Base-by-base conservation (phyloP, 352 stramenopile genomes). In the Globisporangium mamillatum region DNA sequence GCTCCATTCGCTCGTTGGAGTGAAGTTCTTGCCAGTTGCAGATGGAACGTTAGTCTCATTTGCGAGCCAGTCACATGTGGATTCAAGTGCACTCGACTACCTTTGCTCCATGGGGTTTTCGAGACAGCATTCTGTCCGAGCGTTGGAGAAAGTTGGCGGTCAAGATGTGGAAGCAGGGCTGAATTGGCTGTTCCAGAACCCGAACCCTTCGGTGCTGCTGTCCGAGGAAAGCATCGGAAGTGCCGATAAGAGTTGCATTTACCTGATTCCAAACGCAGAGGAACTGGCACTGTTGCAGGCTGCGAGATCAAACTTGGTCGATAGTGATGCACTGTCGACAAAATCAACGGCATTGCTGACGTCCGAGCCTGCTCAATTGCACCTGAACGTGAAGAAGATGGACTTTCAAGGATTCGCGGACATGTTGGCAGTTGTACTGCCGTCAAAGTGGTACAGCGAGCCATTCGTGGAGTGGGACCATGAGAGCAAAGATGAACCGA, bases 31-130 rank as follows among this genome's bases (percentile, higher is more conserved):
- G 20, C 84, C 84, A 34, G 58, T 89, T n/a, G 77, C 80, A 58
- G 73, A 92, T 75, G 74, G 79, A 50, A 77, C 67, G 32, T 55
- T 92, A 46, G 67, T 53, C 38, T 63, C 60, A 25, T 89, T 91
- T 74, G 50, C 74, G n/a, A 69, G 55, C 20, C 52, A 60, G 2
- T 66, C 59, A 18, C 56, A 65, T 18, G 66, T 74, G 55, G 73
- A 86, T 67, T 20, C 60, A 16, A 70, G 32, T 25, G 68, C 76
- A 22, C 70, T 92, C 20, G 73, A 80, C 24, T 72, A 90, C 53
- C 65, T 92, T 25, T 79, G 77, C 48, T 83, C 80, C 10, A 92
- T 92, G 84, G 79, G 82, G 4, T 92, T 92, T 69, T 79, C 80
- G 10, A 70, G 79, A 24, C 68, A 82, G 24, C 75, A 90, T 61